phyloP scores from a whole-genome alignment of 2,329 filamentous ascomycete species.

The Drechmeria coniospora region DNA sequence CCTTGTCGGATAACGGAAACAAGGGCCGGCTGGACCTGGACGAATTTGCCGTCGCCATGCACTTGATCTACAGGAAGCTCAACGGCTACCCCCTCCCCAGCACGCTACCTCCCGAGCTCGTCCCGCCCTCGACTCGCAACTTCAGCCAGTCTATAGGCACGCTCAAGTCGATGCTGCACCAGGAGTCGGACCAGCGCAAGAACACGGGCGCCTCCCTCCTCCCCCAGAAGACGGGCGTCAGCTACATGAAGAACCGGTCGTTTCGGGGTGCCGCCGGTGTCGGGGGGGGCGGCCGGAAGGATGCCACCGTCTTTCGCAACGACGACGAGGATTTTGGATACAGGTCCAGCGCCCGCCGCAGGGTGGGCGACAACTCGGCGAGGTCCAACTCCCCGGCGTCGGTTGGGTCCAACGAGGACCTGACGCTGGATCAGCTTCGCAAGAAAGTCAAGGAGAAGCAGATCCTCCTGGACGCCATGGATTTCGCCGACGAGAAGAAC shows the following conservation, averaged over 20 bases:
- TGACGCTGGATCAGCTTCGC: conserved; percentile 71
- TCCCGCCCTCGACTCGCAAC: conserved; percentile 88
- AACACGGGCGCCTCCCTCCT: conserved; percentile 78
- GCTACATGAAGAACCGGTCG: conserved; percentile 90
- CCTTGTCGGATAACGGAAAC: conserved; percentile 82
- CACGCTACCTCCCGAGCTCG: conserved; percentile 75
- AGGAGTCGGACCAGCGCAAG: conserved; percentile 83
- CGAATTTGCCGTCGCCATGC: conserved; percentile 97
- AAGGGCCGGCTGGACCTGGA: conserved; percentile 89
- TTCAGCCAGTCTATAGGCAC: conserved; percentile 85
- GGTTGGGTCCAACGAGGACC: conserved; percentile 59
- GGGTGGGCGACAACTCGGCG: conserved; percentile 65
- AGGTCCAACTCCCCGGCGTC: conserved; percentile 64
- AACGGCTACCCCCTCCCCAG: conserved; percentile 90
- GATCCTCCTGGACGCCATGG: conserved; percentile 85
- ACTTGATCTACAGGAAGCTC: conserved; percentile 92
- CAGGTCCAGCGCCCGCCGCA: conserved; percentile 79
- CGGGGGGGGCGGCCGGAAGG: conserved; percentile 55
- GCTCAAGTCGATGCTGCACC: conserved; percentile 75
- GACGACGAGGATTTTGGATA: conserved; percentile 90
- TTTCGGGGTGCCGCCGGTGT: conserved; percentile 54
- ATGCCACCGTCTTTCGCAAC: conserved; percentile 93
- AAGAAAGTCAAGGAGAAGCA: conserved; percentile 94
- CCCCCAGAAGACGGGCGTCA: conserved; percentile 94
- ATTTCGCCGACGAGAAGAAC: conserved; percentile 84